These are phyloP conservation scores for Fusarium gaditjirri DNA, from an alignment of 2,329 filamentous ascomycete genomes.

Conservation along the genomic window DNA sequence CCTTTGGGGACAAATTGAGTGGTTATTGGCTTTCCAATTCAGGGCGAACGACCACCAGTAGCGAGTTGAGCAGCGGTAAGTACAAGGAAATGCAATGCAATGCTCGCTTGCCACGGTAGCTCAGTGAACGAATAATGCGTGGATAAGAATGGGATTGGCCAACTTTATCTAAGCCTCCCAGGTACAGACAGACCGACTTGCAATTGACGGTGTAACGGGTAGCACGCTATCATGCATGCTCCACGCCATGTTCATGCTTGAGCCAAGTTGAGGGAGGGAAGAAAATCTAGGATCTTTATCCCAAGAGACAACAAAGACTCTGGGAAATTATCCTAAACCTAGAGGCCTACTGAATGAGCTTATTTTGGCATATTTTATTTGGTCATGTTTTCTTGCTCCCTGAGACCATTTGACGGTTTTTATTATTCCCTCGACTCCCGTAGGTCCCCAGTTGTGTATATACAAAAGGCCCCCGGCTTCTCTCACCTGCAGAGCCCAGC, in stretches of 20 bases:
- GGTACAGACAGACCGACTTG: neutral
- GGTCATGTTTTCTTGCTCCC: neutral
- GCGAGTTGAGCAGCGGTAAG: conserved; percentile 24
- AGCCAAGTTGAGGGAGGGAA: neutral
- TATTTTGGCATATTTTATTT: neutral
- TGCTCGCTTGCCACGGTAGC: neutral
- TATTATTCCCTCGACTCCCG: conserved; percentile 10
- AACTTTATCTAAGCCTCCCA: conserved; percentile 27
- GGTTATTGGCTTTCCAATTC: conserved; percentile 30
- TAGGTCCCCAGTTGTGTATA: conserved; percentile 1
- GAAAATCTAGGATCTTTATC: neutral
- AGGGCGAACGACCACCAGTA: neutral
- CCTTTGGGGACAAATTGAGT: conserved; percentile 22
- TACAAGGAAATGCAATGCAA: conserved; percentile 9
- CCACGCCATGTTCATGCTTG: conserved; percentile 18
- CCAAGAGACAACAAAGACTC: neutral
- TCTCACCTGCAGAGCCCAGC: conserved; percentile 6
- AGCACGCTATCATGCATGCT: conserved; percentile 12
- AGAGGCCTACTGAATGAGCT: too few relatives aligned
- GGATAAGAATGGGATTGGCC: conserved; percentile 15
- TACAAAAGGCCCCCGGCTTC: conserved; percentile 19
- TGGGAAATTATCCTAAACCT: neutral
- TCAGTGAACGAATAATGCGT: conserved; percentile 1
- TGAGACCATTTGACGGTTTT: conserved; percentile 28
- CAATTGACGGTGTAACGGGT: neutral